Base-by-base conservation (phyloP, 2,329 filamentous ascomycete genomes). In the Penicillium hesseltinei region DNA sequence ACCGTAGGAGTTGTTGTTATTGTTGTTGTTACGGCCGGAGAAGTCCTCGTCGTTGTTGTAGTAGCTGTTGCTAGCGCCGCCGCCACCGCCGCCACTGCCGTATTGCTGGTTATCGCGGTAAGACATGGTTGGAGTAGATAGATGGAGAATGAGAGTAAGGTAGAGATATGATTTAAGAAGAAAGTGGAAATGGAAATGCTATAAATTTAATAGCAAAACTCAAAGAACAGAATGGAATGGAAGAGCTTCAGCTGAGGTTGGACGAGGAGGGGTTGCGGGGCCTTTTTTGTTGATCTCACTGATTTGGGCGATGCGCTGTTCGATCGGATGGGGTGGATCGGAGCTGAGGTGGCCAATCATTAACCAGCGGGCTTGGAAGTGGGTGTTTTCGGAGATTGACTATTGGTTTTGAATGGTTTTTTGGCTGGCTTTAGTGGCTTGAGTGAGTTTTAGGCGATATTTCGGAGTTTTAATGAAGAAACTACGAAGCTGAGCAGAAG, bases 31-130 rank as follows among this genome's bases (percentile, higher is more conserved):
- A 29, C 35, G 38, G 51, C 45, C 43, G 36, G 47, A 64, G 64
- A 66, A 67, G 55, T 62, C 48, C 48, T 60, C 53, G 55, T 59
- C 55, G 43, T 54, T 55, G 56, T 70, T 61, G 62, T 70, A 70
- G 60, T 71, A 70, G 57, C 68, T 67, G 47, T 17, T 29, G 40
- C 45, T 49, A 17, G 61, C 56, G 44, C 66, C 59, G 43, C 58
- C 56, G 47, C 62, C 60, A 38, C 62, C 60, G 47, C 61, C 59
- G 42, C 65, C 62, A 36, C 64, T 60, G 49, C 67, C 66, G 59
- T 66, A 68, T 38, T 58, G 38, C 21, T 60, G 44, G 36, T 62
- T 51, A 25, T 46, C 47, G 36, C n/a, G 5, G 54, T 56, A 54
- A 36, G 65, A 68, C 68, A 70, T 47, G 44, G 19, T 70, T 33